Conservation (phyloP, 345 rosid genomes). For the Populus nigra region DNA sequence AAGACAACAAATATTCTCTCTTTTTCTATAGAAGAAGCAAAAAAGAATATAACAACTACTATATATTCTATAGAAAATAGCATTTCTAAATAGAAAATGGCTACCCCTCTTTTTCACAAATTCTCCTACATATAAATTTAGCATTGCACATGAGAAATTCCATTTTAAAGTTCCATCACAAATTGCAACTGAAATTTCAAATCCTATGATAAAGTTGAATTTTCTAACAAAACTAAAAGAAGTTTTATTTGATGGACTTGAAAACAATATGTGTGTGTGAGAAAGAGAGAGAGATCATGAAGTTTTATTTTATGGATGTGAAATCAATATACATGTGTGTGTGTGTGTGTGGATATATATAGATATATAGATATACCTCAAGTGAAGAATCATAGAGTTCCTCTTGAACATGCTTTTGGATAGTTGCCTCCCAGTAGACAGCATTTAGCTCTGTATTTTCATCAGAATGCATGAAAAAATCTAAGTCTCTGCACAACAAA, state of each 20-base stretch:
- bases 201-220: neutral
- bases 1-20: too few species aligned
- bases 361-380: constrained; percentile 41
- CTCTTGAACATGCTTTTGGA: constrained; percentile 83
- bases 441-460: constrained; percentile 67
- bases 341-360: too few species aligned
- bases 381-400: constrained; percentile 76
- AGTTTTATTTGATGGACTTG: neutral
- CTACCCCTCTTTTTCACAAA: neutral
- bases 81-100: neutral
- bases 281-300: too few species aligned
- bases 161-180: neutral
- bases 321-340: too few species aligned
- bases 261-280: neutral
- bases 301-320: too few species aligned
- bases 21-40: neutral
- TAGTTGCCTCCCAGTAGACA: constrained; percentile 88
- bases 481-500: constrained; percentile 58
- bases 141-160: neutral
- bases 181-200: constrained; percentile 7
- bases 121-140: neutral
- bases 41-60: too few species aligned
- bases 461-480: constrained; percentile 58
- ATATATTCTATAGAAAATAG: neutral
- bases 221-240: neutral